Percentiles rank a stretch among this genome's conserved stretches.
phyloP scores from a whole-genome alignment of 306 rosid genomes.

The Rubus parviflorus region DNA sequence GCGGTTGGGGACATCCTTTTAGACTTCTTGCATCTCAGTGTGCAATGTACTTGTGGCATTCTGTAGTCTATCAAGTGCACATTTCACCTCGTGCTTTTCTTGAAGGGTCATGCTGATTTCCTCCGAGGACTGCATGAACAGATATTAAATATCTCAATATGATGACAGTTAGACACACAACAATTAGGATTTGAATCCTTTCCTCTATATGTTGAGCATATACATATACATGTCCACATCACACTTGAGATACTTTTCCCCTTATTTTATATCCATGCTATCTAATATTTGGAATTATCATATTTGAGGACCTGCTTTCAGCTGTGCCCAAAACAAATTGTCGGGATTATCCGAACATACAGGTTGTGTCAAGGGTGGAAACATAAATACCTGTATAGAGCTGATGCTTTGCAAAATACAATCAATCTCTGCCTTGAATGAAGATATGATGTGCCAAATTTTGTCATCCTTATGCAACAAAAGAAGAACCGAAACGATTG shows the following conservation, averaged over 20 bases:
- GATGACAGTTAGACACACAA: background rate
- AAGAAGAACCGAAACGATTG: slow-evolving; percentile 44
- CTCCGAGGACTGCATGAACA: slow-evolving; percentile 48
- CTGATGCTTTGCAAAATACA: slow-evolving; percentile 36
- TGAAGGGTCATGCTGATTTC: slow-evolving; percentile 43
- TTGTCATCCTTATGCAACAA: slow-evolving; percentile 52
- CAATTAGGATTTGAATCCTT: background rate
- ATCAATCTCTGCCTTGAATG: slow-evolving; percentile 47
- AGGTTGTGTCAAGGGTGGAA: slow-evolving; percentile 10
- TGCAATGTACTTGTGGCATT: slow-evolving; percentile 20
- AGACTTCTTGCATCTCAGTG: slow-evolving; percentile 10
- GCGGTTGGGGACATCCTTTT: slow-evolving; percentile 16
- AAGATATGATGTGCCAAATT: slow-evolving; percentile 41
- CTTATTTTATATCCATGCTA: background rate
- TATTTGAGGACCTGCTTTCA: background rate
- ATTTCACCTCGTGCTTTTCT: slow-evolving; percentile 46
- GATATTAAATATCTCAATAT: background rate
- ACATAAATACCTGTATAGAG: slow-evolving; percentile 48
- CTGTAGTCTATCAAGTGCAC: slow-evolving; percentile 42
- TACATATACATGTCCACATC: background rate
- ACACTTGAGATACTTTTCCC: background rate
- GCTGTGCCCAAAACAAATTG: background rate
- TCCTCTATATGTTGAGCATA: background rate
- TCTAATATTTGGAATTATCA: background rate
- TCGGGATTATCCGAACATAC: background rate